A percentile compares a stretch with the other conserved stretches of the same genome.
These are phyloP conservation scores for Ceratobasidium sp. DNA, from an alignment of 1,284 basidiomycete species.

Conservation along the genomic window DNA sequence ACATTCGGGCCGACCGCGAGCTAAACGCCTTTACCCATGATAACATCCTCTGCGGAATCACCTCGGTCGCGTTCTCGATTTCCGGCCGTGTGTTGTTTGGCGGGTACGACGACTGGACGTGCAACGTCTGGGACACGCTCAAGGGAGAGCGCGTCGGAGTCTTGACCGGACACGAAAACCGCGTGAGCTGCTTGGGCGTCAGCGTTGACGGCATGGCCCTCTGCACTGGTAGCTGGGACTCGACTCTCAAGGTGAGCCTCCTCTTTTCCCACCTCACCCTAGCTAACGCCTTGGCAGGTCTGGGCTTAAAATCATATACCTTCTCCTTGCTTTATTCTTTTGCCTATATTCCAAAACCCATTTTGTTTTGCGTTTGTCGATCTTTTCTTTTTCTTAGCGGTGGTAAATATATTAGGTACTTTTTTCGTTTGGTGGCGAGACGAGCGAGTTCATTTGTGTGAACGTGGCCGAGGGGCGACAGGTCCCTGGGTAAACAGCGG, in stretches of 20 bases:
- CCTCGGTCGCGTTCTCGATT: conserved; percentile 96
- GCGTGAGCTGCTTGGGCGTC: conserved; percentile 95
- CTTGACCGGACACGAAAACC: conserved; percentile 95
- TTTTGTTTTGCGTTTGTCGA: neutral
- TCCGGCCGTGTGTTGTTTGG: conserved; percentile 97
- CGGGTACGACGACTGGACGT: conserved; percentile 99
- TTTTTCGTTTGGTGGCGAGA: too few species aligned
- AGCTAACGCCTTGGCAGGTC: conserved; percentile 47
- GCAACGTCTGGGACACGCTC: conserved; percentile 99
- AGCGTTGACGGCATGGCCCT: conserved; percentile 96
- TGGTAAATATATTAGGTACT: neutral
- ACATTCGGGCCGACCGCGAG: conserved; percentile 96
- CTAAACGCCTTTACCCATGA: conserved; percentile 97
- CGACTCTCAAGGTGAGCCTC: conserved; percentile 83
- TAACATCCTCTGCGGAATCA: conserved; percentile 98
- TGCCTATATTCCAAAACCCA: neutral
- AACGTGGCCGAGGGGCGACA: too few species aligned
- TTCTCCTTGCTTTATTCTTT: neutral
- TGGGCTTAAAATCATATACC: conserved; percentile 51
- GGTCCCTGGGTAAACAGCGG: too few species aligned
- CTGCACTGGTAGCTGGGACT: conserved; percentile 98
- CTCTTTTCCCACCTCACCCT: neutral
- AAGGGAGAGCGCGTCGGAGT: conserved; percentile 98
- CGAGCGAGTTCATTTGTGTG: too few species aligned
- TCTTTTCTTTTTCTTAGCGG: neutral